Percentiles rank a stretch among this genome's conserved stretches.
Evolutionary conservation across 2,329 filamentous ascomycete species (phyloP).

Genomic region (Phaeosphaeriaceae sp.): DNA sequence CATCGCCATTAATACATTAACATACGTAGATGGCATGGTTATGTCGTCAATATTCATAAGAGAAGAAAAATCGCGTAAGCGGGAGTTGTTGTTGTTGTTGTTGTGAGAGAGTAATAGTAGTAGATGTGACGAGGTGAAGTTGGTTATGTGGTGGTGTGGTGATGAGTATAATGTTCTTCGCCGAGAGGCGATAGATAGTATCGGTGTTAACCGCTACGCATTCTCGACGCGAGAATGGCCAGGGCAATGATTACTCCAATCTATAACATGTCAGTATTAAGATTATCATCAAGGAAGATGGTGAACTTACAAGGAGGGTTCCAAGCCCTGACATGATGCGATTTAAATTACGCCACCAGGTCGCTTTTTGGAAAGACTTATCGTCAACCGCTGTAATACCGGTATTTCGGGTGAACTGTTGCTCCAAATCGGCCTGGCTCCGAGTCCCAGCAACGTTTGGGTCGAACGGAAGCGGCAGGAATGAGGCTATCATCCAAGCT

Average conservation of each 20-base stretch:
- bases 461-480: constrained; percentile 72
- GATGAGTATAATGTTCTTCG: constrained; percentile 8
- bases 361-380: constrained; percentile 63
- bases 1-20: constrained; percentile 36
- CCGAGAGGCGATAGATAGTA: constrained; percentile 2
- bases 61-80: constrained; percentile 15
- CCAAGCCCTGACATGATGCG: constrained; percentile 66
- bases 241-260: constrained; percentile 32
- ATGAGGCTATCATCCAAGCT: constrained; percentile 82
- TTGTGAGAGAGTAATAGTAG: constrained; percentile 3
- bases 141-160: background rate
- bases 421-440: constrained; percentile 49
- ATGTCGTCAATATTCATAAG: constrained; percentile 34
- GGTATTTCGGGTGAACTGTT: constrained; percentile 51
- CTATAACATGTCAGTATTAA: constrained; percentile 25
- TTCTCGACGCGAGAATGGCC: constrained; percentile 46
- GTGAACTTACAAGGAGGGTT: constrained; percentile 59
- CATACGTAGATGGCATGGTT: constrained; percentile 33
- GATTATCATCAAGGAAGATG: constrained; percentile 1
- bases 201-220: constrained; percentile 21
- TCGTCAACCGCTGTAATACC: constrained; percentile 52
- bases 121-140: constrained; percentile 1
- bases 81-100: background rate
- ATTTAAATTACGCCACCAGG: constrained; percentile 69
- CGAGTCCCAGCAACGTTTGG: constrained; percentile 53